Conservation (phyloP, 805 yeast genomes). For the Metschnikowia lunata region DNA sequence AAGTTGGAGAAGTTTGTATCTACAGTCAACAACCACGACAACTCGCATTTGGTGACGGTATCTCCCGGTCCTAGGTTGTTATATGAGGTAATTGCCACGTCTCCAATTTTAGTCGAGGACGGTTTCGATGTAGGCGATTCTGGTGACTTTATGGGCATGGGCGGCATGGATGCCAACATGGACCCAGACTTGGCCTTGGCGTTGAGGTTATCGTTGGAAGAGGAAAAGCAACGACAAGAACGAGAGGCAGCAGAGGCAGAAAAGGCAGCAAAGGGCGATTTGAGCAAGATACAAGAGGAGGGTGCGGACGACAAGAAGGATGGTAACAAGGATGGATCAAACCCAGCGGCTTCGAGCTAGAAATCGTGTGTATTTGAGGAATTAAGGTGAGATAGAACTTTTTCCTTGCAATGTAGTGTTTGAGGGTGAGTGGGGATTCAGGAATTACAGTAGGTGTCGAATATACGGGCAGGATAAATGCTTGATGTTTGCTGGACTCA, state of each 20-base stretch:
- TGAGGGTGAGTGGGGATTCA: no score
- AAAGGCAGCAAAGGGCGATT: constrained; percentile 15
- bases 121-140: constrained; percentile 48
- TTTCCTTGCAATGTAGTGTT: no score
- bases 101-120: constrained; percentile 68
- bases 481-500: no score
- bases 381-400: no score
- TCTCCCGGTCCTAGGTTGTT: constrained; percentile 85
- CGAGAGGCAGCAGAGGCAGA: constrained; percentile 47
- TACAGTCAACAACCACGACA: constrained; percentile 69
- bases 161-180: constrained; percentile 72
- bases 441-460: no score
- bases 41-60: constrained; percentile 77
- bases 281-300: constrained; percentile 31
- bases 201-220: constrained; percentile 88
- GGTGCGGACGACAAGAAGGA: constrained; percentile 18
- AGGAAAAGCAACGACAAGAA: constrained; percentile 89
- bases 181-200: constrained; percentile 98
- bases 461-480: no score
- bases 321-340: neutral
- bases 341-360: no score
- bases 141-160: constrained; percentile 34
- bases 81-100: constrained; percentile 73
- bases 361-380: no score
- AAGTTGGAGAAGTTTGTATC: constrained; percentile 76